Percentiles rank a stretch among this genome's conserved stretches.
Evolutionary conservation across 1,139 yeast species (phyloP).

Genomic region (Candida sojae): DNA sequence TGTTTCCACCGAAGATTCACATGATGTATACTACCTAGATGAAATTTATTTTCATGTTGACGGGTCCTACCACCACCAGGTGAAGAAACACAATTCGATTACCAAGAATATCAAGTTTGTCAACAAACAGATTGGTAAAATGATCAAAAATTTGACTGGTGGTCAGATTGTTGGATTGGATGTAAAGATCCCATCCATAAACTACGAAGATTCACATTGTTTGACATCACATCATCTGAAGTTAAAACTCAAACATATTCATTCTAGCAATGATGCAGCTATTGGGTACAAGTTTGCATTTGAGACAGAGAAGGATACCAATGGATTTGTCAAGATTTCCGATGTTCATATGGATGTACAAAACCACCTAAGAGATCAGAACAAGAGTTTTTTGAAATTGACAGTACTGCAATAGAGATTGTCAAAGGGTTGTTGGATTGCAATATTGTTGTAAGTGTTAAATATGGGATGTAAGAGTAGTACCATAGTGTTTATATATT

Average conservation of each 20-base stretch:
- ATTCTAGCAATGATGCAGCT: neutral
- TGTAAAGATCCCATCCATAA: conserved; percentile 35
- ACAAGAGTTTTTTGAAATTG: neutral
- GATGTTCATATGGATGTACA: neutral
- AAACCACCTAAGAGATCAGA: conserved; percentile 3
- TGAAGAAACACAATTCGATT: conserved; percentile 24
- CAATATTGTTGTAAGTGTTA: conserved; percentile 12
- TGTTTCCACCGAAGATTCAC: conserved; percentile 28
- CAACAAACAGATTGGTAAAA: conserved; percentile 22
- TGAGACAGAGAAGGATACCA: conserved; percentile 1
- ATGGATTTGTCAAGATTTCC: neutral
- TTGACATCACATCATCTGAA: conserved; percentile 17
- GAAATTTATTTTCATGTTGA: conserved; percentile 18
- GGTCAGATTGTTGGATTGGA: conserved; percentile 18
- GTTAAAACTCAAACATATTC: neutral
- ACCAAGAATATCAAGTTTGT: conserved; percentile 28
- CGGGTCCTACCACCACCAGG: conserved; percentile 7
- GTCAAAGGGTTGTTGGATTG: conserved; percentile 12
- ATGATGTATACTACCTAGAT: conserved; percentile 35
- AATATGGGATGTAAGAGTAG: neutral
- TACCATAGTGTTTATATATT: neutral
- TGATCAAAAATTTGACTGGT: conserved; percentile 19
- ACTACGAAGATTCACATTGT: conserved; percentile 29
- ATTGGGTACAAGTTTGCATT: neutral
- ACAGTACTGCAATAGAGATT: neutral